These are phyloP conservation scores for Epithemia pelagica DNA, from an alignment of 108 stramenopile genomes.

Conservation along the genomic window DNA sequence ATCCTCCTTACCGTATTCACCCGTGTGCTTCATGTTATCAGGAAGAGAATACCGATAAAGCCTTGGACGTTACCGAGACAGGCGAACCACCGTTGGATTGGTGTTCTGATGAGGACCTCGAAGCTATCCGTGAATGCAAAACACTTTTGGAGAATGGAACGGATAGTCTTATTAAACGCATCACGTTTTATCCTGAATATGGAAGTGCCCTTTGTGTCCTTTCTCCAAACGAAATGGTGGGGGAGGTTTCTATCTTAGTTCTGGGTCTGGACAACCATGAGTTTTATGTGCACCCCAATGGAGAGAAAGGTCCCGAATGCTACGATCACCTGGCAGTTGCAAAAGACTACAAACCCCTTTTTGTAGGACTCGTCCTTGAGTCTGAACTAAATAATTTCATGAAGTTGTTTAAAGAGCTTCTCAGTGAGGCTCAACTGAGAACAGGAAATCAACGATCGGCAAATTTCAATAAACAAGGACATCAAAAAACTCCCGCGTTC, in stretches of 20 bases:
- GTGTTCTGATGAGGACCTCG: background rate
- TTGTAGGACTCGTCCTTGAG: background rate
- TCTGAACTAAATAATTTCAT: background rate
- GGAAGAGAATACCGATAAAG: too few relatives aligned
- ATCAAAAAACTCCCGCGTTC: background rate
- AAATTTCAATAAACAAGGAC: background rate
- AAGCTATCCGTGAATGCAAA: background rate
- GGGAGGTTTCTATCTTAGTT: background rate
- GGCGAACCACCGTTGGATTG: background rate
- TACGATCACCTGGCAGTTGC: background rate
- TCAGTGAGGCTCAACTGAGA: background rate
- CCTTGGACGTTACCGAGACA: background rate
- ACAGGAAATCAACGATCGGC: background rate
- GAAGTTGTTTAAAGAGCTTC: background rate
- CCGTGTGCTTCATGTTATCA: background rate
- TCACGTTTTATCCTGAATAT: background rate
- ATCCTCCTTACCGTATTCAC: background rate
- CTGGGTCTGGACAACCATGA: background rate
- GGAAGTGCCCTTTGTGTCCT: background rate
- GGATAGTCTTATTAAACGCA: background rate
- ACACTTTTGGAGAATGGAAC: background rate
- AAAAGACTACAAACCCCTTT: background rate
- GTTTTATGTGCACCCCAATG: background rate
- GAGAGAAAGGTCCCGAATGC: background rate
- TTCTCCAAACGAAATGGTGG: background rate